Evolutionary conservation across 2,329 filamentous ascomycete species (phyloP), one percentile per base, ranked within the genome.

Genomic region (Plenodomus tracheiphilus): DNA sequence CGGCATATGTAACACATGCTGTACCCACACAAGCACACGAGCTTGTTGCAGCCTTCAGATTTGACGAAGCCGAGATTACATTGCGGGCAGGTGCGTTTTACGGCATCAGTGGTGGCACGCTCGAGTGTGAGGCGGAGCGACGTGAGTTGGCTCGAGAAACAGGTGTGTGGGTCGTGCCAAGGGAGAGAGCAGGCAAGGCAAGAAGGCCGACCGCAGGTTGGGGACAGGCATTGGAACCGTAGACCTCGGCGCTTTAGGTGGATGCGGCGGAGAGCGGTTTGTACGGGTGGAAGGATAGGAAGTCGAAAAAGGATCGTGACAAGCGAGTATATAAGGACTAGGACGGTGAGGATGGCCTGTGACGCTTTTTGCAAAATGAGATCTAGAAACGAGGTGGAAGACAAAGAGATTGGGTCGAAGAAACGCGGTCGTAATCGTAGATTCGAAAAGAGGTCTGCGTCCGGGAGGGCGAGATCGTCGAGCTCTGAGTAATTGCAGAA

Each of bases 1-100:
- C 94, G 89, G 72, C 94, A 99, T 39, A 97, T 85, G 67, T 99
- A 99, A 71, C 94, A 99, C 93, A 97, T 97, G 61, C 89, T 88
- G 75, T 97, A 97, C 8, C 94, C 94, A 73, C 94, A 99, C 15
- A 91, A 86, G 69, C 94, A 97, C 5, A 91, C 93, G 35, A 99
- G 81, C 75, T 97, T 97, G 78, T 99, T 99, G 81, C 94, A 99
- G 64, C 94, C 94, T 20, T 87, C 86, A 6, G 85, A 87, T 72
- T 97, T 97, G 74, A 99, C 89, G 70, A 97, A 97, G 15, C 87
- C 89, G 9, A 92, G 89, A 60, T 89, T 87, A 77, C 94, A 99
- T 40, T 87, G 84, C 8, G 94, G 94, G 70, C 94, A 99, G 9
- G 94, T 93, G 42, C 94, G 88, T 75, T 97, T 99, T 69, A 97